Evolutionary conservation across 1,284 basidiomycete genomes (phyloP), one percentile per base, ranked within the genome.

Genomic region (Puccinia novopanici): DNA sequence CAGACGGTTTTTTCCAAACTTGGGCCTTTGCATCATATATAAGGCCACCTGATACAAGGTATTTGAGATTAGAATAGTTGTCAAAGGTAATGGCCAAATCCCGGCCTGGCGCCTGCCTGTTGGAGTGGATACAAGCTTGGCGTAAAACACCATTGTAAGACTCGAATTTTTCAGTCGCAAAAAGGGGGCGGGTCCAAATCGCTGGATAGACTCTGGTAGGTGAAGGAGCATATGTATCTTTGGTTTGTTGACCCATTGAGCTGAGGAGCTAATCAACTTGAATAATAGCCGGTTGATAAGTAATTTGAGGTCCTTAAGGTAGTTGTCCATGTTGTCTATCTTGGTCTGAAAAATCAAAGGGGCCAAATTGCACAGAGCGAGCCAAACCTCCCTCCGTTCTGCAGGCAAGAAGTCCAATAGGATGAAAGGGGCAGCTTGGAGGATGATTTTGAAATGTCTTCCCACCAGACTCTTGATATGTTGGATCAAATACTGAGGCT

Each of bases 381-480:
- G 45, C 87, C 87, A 88, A 3, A 85, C 82, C 0, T 82, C 81
- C 59, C 82, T 83, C 22, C 82, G 81, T 0, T 83, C 79, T 0
- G 37, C 10, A 0, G 83, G 40, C 10, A 85, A 65, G 3, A 86
- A 72, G 40, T 84, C 86, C 59, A 86, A 82, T 0, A 87, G 76
- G 0, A 87, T 86, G 84, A 86, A 87, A 0, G 85, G 86, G 0
- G 86, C 86, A 17, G 84, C 84, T 68, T 87, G 87, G 0, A 84
- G 83, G 37, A 88, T 85, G 0, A 76, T 83, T 2, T 85, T 83
- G 72, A 88, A 87, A 80, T 87, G 86, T 0, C 84, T 81, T 0
- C 87, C 87, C 10, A 84, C 85, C 0, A 87, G 80, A 0, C 87
- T 87, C 2, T 83, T 83, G 0, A 84, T 83, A 81, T 86, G 86